Percentiles rank a stretch among this genome's conserved stretches.
Conservation (phyloP, 1,139 yeast genomes). For the Nadsonia starkeyi-henricii region DNA sequence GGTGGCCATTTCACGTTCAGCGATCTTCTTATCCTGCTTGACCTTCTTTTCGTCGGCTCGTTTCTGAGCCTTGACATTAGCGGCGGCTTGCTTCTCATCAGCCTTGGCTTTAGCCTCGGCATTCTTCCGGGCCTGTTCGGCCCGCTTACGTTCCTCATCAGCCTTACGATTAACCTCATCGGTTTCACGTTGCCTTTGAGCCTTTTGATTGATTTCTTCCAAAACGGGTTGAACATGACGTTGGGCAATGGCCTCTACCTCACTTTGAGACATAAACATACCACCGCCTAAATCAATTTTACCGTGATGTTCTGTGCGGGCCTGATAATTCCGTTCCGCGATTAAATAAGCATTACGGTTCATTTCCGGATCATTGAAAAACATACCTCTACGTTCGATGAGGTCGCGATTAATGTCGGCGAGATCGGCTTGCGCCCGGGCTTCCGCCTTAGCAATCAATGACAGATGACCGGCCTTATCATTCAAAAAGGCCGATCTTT, state of each 20-base stretch:
- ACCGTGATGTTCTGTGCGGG: slow-evolving; percentile 40
- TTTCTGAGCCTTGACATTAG: slow-evolving; percentile 8
- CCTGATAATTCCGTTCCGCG: slow-evolving; percentile 55
- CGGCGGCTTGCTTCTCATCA: slow-evolving; percentile 11
- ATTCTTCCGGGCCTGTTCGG: slow-evolving; percentile 10
- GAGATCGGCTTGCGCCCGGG: slow-evolving; percentile 11
- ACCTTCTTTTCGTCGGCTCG: slow-evolving; percentile 11
- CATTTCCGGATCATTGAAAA: slow-evolving; percentile 17
- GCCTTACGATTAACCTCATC: slow-evolving; percentile 47
- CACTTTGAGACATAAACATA: slow-evolving; percentile 56
- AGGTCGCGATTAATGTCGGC: slow-evolving; percentile 10
- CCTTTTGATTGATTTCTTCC: slow-evolving; percentile 57
- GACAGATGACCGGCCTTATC: slow-evolving; percentile 8
- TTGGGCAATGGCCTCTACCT: slow-evolving; percentile 71
- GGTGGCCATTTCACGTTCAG: slow-evolving; percentile 7
- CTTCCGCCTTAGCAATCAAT: slow-evolving; percentile 16
- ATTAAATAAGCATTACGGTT: slow-evolving; percentile 34
- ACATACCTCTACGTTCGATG: slow-evolving; percentile 10
- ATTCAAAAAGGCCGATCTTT: slow-evolving; percentile 24
- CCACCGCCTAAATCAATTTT: slow-evolving; percentile 84
- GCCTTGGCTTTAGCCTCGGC: slow-evolving; percentile 12
- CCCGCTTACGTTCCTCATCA: slow-evolving; percentile 30
- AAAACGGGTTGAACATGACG: slow-evolving; percentile 77
- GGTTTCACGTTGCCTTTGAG: slow-evolving; percentile 52
- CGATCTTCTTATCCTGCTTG: slow-evolving; percentile 16